A percentile compares a stretch with the other conserved stretches of the same genome.
phyloP scores from a whole-genome alignment of 306 rosid species.

The Castanospermum australe region DNA sequence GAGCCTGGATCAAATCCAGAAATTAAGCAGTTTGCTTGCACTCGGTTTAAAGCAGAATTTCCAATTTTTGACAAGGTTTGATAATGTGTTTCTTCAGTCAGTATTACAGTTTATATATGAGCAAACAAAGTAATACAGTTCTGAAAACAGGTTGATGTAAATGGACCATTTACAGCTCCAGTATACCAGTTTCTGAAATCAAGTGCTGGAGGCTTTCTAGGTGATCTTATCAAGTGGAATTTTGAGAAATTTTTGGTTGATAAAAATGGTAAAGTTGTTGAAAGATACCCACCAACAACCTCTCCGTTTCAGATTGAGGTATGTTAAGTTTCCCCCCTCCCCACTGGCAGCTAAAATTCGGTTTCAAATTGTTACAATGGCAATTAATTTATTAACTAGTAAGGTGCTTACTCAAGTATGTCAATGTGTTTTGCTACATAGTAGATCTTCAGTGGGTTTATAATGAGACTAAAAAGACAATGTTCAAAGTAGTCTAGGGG shows the following conservation, averaged over 20 bases:
- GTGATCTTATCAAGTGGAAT: conserved; percentile 91
- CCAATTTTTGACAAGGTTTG: conserved; percentile 94
- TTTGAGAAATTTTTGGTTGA: conserved; percentile 97
- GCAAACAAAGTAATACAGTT: conserved; percentile 21
- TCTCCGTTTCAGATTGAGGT: conserved; percentile 99
- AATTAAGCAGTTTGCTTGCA: conserved; percentile 94
- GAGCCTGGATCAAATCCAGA: conserved; percentile 95
- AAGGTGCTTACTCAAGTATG: background rate
- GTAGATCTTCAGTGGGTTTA: background rate
- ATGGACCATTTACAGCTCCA: conserved; percentile 94
- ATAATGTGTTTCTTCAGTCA: conserved; percentile 12
- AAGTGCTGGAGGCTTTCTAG: conserved; percentile 86
- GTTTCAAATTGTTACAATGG: background rate
- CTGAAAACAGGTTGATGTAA: conserved; percentile 85
- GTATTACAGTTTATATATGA: conserved; percentile 15
- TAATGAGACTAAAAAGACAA: background rate
- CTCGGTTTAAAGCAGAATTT: conserved; percentile 91
- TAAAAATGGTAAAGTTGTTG: conserved; percentile 91
- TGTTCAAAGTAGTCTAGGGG: background rate
- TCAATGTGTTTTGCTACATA: background rate
- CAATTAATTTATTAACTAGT: background rate
- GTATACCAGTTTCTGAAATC: conserved; percentile 91
- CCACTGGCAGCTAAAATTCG: background rate
- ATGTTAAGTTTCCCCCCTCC: background rate
- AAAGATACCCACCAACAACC: conserved; percentile 92